phyloP scores from a whole-genome alignment of 2,329 filamentous ascomycete species.

The Plenodomus biglobosus region DNA sequence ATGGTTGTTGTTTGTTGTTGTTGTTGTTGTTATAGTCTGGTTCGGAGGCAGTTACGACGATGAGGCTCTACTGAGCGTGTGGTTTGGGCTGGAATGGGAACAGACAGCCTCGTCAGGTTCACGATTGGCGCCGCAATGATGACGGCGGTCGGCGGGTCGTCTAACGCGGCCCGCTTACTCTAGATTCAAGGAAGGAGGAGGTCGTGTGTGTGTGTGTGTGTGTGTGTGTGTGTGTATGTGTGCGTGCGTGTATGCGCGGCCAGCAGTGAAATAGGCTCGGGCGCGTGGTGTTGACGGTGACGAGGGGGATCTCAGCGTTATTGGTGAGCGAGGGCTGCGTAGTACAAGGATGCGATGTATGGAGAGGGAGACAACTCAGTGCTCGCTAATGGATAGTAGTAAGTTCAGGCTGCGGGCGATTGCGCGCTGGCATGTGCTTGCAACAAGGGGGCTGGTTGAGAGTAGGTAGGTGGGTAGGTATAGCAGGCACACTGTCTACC shows the following conservation, averaged over 20 bases:
- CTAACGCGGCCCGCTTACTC: constrained; percentile 7
- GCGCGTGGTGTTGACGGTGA: background rate
- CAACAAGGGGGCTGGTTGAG: background rate
- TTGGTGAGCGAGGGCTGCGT: background rate
- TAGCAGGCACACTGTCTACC: too few species aligned
- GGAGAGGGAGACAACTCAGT: too few species aligned
- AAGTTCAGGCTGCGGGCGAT: background rate
- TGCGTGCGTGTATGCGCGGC: background rate
- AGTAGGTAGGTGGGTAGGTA: too few species aligned
- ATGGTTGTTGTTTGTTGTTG: background rate
- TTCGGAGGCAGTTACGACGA: background rate
- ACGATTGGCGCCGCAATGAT: constrained; percentile 7
- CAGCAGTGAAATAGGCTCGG: too few species aligned
- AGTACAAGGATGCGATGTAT: too few species aligned
- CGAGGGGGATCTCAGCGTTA: too few species aligned
- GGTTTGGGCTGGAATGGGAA: constrained; percentile 3
- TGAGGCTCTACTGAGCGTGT: background rate
- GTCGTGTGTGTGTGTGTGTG: too few species aligned
- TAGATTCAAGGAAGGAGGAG: background rate
- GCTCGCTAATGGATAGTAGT: too few species aligned
- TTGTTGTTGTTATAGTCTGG: too few species aligned
- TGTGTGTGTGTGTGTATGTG: too few species aligned
- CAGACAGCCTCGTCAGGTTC: background rate
- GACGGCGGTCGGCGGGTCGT: constrained; percentile 17
- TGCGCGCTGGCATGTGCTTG: background rate